A percentile compares a stretch with the other conserved stretches of the same genome.
phyloP scores from a whole-genome alignment of 768 basidiomycete genomes.

The Hericium rajendrae region DNA sequence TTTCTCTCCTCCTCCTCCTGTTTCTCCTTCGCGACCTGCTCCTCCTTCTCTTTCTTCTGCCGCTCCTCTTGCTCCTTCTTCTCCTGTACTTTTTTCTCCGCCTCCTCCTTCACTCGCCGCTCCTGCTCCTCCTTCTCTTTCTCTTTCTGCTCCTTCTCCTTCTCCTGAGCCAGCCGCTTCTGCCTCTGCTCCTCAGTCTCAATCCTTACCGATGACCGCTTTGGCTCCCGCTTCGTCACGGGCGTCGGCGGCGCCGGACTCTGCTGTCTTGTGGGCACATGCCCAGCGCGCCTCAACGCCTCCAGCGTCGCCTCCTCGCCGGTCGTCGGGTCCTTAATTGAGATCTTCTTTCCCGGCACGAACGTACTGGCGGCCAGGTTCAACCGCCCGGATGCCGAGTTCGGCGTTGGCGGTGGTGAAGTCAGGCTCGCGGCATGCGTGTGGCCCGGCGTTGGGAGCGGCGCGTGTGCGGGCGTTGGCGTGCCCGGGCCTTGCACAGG shows the following conservation, averaged over 20 bases:
- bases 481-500: conserved; percentile 51
- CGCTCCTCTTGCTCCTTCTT: conserved; percentile 31
- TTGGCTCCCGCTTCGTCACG: conserved; percentile 9
- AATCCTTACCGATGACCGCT: conserved; percentile 39
- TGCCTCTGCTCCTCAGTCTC: conserved; percentile 52
- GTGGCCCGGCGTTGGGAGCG: conserved; percentile 34
- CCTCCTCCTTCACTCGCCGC: conserved; percentile 29
- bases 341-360: conserved; percentile 40
- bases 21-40: conserved; percentile 14
- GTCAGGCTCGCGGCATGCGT: conserved; percentile 37
- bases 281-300: conserved; percentile 35
- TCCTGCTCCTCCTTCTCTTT: conserved; percentile 29
- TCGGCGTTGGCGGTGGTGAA: conserved; percentile 63
- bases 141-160: conserved; percentile 26
- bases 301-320: conserved; percentile 59
- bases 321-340: conserved; percentile 19
- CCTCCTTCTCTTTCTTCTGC: conserved; percentile 23
- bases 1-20: conserved; percentile 23
- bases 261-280: conserved; percentile 32
- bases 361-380: conserved; percentile 60
- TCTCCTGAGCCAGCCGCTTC: conserved; percentile 32
- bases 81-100: conserved; percentile 21
- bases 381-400: conserved; percentile 37
- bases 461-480: conserved; percentile 55
- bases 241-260: conserved; percentile 22